Percentiles rank a stretch among this genome's conserved stretches.
These are phyloP conservation scores for Ashbya aceris DNA, from an alignment of 1,139 yeast genomes.

Conservation along the genomic window DNA sequence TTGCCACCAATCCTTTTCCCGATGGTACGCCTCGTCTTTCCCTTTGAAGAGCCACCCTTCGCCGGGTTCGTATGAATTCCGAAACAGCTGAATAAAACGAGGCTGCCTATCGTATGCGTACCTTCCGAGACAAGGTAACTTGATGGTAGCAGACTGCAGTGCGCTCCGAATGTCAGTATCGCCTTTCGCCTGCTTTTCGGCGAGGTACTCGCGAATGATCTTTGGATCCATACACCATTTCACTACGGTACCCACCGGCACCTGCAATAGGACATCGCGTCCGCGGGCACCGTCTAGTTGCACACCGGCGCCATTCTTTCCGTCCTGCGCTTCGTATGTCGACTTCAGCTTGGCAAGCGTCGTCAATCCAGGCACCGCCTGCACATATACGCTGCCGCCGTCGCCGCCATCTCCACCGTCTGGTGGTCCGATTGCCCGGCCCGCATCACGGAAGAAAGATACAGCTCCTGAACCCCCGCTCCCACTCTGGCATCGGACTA, in stretches of 20 bases:
- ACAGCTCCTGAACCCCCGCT: conserved; percentile 84
- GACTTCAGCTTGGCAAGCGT: conserved; percentile 63
- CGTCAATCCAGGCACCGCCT: conserved; percentile 62
- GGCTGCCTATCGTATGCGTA: conserved; percentile 28
- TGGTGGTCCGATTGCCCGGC: conserved; percentile 82
- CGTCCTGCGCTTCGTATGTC: conserved; percentile 62
- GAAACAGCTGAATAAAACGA: conserved; percentile 44
- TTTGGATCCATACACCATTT: conserved; percentile 79
- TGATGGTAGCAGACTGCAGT: conserved; percentile 12
- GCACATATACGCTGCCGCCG: conserved; percentile 81
- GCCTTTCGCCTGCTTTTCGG: conserved; percentile 6
- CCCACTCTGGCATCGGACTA: conserved; percentile 66
- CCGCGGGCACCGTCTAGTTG: conserved; percentile 85
- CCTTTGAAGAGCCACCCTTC: conserved; percentile 85
- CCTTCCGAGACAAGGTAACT: conserved; percentile 21
- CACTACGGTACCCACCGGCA: conserved; percentile 85
- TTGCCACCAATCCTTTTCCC: conserved; percentile 52
- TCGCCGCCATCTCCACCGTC: conserved; percentile 98
- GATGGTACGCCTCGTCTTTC: conserved; percentile 59
- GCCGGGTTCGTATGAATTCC: conserved; percentile 53
- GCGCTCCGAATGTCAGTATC: conserved; percentile 14
- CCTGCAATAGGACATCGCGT: conserved; percentile 65
- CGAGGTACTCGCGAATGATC: conserved; percentile 29
- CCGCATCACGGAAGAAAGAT: conserved; percentile 80
- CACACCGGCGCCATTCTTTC: conserved; percentile 59